These are phyloP conservation scores for Exophiala viscosa DNA, from an alignment of 2,329 filamentous ascomycete species.

Conservation along the genomic window DNA sequence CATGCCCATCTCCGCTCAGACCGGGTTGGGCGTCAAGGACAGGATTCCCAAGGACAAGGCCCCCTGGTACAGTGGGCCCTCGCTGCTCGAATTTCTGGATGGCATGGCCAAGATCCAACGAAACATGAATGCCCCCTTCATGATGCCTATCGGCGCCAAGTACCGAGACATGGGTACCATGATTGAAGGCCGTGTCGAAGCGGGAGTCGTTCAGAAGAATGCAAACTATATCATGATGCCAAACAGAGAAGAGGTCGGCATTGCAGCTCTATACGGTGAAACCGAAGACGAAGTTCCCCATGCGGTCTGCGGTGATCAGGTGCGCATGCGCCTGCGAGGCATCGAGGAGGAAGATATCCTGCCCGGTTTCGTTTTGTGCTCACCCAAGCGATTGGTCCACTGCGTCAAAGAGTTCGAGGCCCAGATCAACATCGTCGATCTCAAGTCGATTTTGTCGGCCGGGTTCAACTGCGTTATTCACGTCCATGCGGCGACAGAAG, in stretches of 20 bases:
- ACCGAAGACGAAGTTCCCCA: constrained; percentile 84
- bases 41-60: constrained; percentile 71
- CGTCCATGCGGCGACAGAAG: constrained; percentile 95
- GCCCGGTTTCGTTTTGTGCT: constrained; percentile 94
- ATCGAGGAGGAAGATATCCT: constrained; percentile 96
- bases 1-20: constrained; percentile 94
- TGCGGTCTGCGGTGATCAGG: constrained; percentile 89
- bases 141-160: constrained; percentile 97
- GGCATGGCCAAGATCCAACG: constrained; percentile 88
- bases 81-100: constrained; percentile 92
- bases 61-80: constrained; percentile 84
- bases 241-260: constrained; percentile 74
- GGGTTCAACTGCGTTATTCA: constrained; percentile 98
- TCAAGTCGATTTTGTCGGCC: constrained; percentile 89
- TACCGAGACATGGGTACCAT: constrained; percentile 97
- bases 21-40: constrained; percentile 80
- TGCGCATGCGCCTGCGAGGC: constrained; percentile 85
- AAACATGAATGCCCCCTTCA: constrained; percentile 96
- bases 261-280: constrained; percentile 87
- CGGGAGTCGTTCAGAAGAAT: constrained; percentile 88
- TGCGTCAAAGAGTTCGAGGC: constrained; percentile 88
- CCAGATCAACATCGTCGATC: constrained; percentile 89
- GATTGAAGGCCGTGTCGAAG: constrained; percentile 95
- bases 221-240: constrained; percentile 91
- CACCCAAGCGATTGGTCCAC: constrained; percentile 87